Conservation (phyloP, 192 early-diverging fungal genomes). For the Hyaloraphidium curvatum region DNA sequence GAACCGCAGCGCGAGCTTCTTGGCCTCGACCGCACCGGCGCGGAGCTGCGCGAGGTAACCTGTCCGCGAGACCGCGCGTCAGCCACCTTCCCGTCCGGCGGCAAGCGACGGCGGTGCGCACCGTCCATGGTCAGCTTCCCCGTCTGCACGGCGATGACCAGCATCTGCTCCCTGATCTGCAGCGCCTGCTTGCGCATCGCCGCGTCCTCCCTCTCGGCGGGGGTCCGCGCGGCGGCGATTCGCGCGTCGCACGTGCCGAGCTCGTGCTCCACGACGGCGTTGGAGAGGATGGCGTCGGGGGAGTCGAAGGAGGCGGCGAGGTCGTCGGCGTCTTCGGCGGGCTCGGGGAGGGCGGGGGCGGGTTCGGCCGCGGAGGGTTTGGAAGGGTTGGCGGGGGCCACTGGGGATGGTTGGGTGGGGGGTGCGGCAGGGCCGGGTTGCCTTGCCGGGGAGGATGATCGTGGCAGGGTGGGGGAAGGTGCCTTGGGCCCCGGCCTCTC, state of each 20-base stretch:
- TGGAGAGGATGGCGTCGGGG: conserved; percentile 51
- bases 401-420: too few relatives aligned
- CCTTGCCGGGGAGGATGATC: too few relatives aligned
- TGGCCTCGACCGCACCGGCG: conserved; percentile 29
- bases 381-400: too few relatives aligned
- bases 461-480: neutral
- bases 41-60: neutral
- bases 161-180: conserved; percentile 53
- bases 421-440: too few relatives aligned
- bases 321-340: neutral
- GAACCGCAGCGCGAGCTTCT: conserved; percentile 40
- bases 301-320: neutral
- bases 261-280: conserved; percentile 52
- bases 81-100: too few relatives aligned
- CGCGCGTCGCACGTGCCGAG: conserved; percentile 20
- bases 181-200: conserved; percentile 23
- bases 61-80: neutral
- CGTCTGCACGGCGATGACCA: conserved; percentile 46
- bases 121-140: conserved; percentile 48
- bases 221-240: conserved; percentile 23
- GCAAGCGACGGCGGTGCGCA: conserved; percentile 5
- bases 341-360: neutral
- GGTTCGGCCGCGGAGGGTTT: too few relatives aligned
- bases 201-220: conserved; percentile 20
- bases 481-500: neutral